Conservation (phyloP, 2,329 filamentous ascomycete genomes). For the Verticillium tricorpus region DNA sequence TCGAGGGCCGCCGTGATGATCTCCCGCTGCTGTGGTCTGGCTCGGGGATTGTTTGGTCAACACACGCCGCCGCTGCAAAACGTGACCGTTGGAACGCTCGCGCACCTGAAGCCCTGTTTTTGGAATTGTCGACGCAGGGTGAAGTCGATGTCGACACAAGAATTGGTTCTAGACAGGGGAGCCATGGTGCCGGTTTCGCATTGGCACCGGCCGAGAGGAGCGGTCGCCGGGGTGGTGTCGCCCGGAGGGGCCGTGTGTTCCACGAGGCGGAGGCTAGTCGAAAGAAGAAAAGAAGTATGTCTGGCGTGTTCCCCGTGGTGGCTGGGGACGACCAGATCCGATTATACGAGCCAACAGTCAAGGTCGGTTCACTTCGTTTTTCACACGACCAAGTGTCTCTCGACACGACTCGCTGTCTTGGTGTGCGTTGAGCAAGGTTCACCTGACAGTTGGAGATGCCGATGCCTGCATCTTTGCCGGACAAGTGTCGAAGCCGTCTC, state of each 20-base stretch:
- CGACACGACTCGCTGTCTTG: too few relatives aligned
- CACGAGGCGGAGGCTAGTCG: background rate
- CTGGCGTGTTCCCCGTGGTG: background rate
- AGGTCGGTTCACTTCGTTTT: too few relatives aligned
- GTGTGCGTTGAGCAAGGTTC: too few relatives aligned
- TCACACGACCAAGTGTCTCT: too few relatives aligned
- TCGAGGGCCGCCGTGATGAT: conserved; percentile 79
- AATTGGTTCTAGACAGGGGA: conserved; percentile 38
- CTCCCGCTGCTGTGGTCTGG: conserved; percentile 77
- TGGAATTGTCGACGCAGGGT: conserved; percentile 70
- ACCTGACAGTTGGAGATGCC: too few relatives aligned
- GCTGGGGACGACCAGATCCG: too few relatives aligned
- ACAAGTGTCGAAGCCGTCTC: background rate
- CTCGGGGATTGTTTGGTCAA: background rate
- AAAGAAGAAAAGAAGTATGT: background rate
- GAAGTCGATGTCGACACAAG: conserved; percentile 65
- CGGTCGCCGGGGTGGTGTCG: background rate
- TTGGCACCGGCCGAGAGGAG: background rate
- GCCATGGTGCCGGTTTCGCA: conserved; percentile 26
- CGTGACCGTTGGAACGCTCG: conserved; percentile 4
- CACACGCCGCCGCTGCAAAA: background rate
- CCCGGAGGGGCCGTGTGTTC: background rate
- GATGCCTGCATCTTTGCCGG: too few relatives aligned
- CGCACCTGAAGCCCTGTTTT: conserved; percentile 67
- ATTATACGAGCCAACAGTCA: too few relatives aligned